Base-by-base conservation (phyloP, 164 flowering plant species). In the Dillenia suffruticosa region DNA sequence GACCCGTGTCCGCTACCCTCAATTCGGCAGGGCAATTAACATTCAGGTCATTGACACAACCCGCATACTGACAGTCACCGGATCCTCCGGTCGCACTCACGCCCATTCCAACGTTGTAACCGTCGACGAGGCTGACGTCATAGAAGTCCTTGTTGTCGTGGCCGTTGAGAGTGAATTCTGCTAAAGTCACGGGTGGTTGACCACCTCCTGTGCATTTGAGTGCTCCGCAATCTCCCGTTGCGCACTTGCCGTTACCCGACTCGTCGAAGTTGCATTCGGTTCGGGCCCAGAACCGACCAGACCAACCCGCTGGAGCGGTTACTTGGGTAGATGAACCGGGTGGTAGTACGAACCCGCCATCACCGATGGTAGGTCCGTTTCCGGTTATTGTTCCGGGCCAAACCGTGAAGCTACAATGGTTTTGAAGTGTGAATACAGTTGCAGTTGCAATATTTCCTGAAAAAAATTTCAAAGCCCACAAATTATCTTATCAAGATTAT, bases 71-170 rank as follows among this genome's bases (percentile, higher is more conserved):
- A 62, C 97, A 93, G 57, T 84, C 84, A 0, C 98, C 98, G 11
- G 82, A 63, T 3, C 92, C 98, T 13, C 84, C 84, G 32, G 58
- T 32, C 0, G 92, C 68, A 44, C 57, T 57, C 0, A 92, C 70
- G 0, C 89, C 88, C 52, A 92, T 54, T 0, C 86, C 96, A 0
- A 93, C 84, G 26, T 93, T 93, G 82, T 90, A 93, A 1, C 97
- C 98, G 63, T 93, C 98, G 9, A 93, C 98, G 1, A 93, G 82
- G 67, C 98, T 93, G 1, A 92, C 94, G 71, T 92, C 98, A 71
- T 92, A 92, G 74, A 90, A 92, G 73, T 93, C 98, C 73, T 80
- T 83, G 11, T 64, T 78, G 44, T 49, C 68, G 11, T 63, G 13
- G 15, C 54, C 54, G 12, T 68, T 87, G 10, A 89, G 59, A 9